Evolutionary conservation across 2,329 filamentous ascomycete species (phyloP).

Genomic region (Aureobasidium leucospermi): DNA sequence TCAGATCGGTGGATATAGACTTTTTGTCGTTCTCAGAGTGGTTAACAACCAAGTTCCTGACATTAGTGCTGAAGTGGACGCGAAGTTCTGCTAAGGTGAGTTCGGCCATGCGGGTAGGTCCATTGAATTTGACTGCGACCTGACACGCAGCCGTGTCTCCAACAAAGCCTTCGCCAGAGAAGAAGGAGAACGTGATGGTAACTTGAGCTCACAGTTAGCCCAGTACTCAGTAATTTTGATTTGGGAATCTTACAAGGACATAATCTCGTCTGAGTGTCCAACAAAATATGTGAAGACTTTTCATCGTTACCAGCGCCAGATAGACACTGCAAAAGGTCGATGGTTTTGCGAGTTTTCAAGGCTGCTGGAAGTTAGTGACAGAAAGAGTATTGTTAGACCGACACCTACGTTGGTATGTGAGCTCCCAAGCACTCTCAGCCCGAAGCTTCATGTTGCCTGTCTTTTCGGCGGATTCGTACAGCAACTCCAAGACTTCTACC

Average conservation of each 20-base stretch:
- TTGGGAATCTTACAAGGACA: conserved; percentile 11
- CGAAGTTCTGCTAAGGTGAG: conserved; percentile 10
- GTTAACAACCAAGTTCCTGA: conserved; percentile 7
- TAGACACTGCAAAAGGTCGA: neutral
- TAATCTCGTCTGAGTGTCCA: conserved; percentile 13
- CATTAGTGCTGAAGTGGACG: conserved; percentile 8
- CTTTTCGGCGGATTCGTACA: conserved; percentile 45
- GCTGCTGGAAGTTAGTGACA: neutral
- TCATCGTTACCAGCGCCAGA: neutral
- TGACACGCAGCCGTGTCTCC: conserved; percentile 15
- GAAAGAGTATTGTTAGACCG: too few relatives aligned
- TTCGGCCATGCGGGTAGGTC: neutral
- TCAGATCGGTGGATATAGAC: neutral
- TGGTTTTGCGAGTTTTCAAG: neutral
- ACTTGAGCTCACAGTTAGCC: neutral
- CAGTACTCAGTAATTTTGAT: too few relatives aligned
- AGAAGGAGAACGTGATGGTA: conserved; percentile 13
- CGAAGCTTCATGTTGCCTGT: neutral
- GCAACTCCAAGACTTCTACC: conserved; percentile 44
- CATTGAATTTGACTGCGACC: neutral
- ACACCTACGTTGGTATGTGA: conserved; percentile 13
- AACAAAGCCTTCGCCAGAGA: conserved; percentile 15
- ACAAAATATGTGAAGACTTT: neutral
- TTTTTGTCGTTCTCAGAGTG: neutral
- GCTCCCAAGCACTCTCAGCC: conserved; percentile 16